Percentiles rank a stretch among this genome's conserved stretches.
These are phyloP conservation scores for Phytophthora ramorum DNA, from an alignment of 352 stramenopile genomes.

Conservation along the genomic window DNA sequence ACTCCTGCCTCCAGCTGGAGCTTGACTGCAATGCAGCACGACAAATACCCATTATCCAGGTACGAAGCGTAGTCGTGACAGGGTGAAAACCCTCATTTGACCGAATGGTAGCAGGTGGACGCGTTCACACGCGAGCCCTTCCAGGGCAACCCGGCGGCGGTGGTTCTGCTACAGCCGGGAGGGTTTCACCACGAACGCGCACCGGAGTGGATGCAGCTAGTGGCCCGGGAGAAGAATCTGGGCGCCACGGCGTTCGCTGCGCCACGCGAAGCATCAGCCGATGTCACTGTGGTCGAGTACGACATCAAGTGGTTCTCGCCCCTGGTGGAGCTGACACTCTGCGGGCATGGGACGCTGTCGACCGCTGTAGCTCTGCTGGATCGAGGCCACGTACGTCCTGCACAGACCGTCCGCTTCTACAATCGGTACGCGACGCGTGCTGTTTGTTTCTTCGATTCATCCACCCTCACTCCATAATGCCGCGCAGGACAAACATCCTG, in stretches of 20 bases:
- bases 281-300: background rate
- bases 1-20: too few relatives aligned
- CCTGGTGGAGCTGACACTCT: conserved; percentile 5
- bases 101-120: background rate
- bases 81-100: background rate
- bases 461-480: background rate
- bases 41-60: background rate
- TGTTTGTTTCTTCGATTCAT: background rate
- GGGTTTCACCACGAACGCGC: conserved; percentile 1
- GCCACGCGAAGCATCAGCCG: background rate
- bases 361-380: conserved; percentile 6
- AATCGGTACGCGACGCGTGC: conserved; percentile 11
- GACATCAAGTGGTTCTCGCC: conserved; percentile 13
- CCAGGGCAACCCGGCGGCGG: conserved; percentile 8
- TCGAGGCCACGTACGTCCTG: background rate
- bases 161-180: background rate
- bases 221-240: conserved; percentile 12
- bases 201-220: conserved; percentile 9
- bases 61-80: background rate
- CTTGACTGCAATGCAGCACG: too few relatives aligned
- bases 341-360: conserved; percentile 12
- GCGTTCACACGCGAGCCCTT: conserved; percentile 6
- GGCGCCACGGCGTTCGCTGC: conserved; percentile 4
- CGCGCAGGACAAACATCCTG: conserved; percentile 7
- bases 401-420: conserved; percentile 11